Base-by-base conservation (phyloP, 176 grass and related monocot species). In the Aechmea fasciata region DNA sequence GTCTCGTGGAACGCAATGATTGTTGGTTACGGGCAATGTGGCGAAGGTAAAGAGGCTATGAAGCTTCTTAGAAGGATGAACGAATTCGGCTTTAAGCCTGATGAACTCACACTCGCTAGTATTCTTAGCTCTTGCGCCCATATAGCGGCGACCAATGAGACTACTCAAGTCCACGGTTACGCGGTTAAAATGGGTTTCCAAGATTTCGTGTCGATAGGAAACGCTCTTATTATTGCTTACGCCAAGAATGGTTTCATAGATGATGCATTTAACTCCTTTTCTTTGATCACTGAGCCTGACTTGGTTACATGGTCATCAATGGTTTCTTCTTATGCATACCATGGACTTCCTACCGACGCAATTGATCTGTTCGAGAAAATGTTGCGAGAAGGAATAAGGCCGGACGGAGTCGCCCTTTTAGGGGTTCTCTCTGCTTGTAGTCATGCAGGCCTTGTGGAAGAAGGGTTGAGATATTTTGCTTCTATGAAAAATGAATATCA, bases 1-100 rank as follows among this genome's bases (percentile, higher is more conserved):
- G 52, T 96, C 6, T 83, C 83, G 50, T 96, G 89, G 88, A 96
- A 92, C 57, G 78, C 83, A 26, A 87, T 92, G 57, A 66, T 96
- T 68, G 88, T 85, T 52, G 85, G 88, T 81, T 87, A 90, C 50
- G 83, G 88, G 2, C 70, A 78, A 19, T 69, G 71, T 50, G 59
- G 73, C 33, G 69, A 75, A 55, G 75, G 65, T 70, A 89, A 74
- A 81, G 81, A 85, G 3, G 88, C 88, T 6, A 17, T 92, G 53
- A 77, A 74, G 24, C 77, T 87, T 52, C 83, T 96, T 49, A 14
- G 17, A 10, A 1, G 11, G 20, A 96, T 96, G 92, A 72, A 87
- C 24, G 73, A 64, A 75, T 78, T 72, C 20, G 63, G 73, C 17
- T 50, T 18, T 61, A 79, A 71, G 75, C 83, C 88, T 1, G 92